These are phyloP conservation scores for Exophiala bonariae DNA, from an alignment of 2,329 filamentous ascomycete species.

Conservation along the genomic window DNA sequence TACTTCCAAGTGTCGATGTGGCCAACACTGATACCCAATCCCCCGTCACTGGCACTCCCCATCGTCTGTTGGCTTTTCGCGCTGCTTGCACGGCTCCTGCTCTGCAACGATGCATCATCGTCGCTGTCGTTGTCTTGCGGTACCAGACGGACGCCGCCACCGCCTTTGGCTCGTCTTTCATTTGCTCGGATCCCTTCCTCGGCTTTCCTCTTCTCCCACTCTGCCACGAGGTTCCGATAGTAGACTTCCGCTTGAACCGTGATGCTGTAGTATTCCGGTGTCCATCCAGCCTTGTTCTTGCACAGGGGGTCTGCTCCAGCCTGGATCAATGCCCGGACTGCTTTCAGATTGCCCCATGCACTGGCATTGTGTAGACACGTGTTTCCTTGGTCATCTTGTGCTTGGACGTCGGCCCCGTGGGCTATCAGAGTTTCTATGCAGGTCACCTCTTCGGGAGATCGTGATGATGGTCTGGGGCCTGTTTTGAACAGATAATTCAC, in stretches of 20 bases:
- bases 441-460: conserved; percentile 29
- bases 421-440: conserved; percentile 32
- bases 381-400: conserved; percentile 72
- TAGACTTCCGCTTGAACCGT: conserved; percentile 84
- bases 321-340: conserved; percentile 72
- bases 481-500: conserved; percentile 13
- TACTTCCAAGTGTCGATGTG: conserved; percentile 24
- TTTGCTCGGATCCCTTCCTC: conserved; percentile 33
- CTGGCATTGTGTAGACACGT: conserved; percentile 85
- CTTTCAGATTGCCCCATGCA: conserved; percentile 75
- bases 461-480: conserved; percentile 23
- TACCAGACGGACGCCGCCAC: conserved; percentile 22
- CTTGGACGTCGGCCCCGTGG: conserved; percentile 44
- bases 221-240: conserved; percentile 72
- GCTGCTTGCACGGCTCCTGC: conserved; percentile 19
- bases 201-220: conserved; percentile 64
- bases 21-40: conserved; percentile 26
- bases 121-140: conserved; percentile 22
- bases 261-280: conserved; percentile 76
- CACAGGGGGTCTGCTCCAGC: conserved; percentile 74
- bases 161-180: conserved; percentile 22
- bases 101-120: conserved; percentile 13
- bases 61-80: conserved; percentile 12
- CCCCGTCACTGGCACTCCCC: conserved; percentile 15
- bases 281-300: conserved; percentile 77